phyloP scores from a whole-genome alignment of 495 filamentous ascomycete genomes.

The Penicillium daleae region DNA sequence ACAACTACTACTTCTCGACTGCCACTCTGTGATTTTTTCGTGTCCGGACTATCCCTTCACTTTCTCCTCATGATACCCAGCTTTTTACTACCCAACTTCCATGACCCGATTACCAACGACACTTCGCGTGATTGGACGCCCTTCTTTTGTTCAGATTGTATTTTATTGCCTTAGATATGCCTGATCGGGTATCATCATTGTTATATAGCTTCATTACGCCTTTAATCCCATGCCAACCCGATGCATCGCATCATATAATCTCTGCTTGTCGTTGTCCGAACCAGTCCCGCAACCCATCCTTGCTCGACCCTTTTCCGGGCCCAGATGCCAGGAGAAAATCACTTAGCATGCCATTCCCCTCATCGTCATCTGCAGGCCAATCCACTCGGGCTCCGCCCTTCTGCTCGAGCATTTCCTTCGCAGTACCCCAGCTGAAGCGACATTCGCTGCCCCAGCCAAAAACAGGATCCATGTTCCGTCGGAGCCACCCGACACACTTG shows the following conservation, averaged over 20 bases:
- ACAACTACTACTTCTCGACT: slow-evolving; percentile 91
- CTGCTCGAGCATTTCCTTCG: slow-evolving; percentile 85
- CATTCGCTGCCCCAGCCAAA: slow-evolving; percentile 96
- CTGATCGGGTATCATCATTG: slow-evolving; percentile 32
- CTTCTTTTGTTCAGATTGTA: slow-evolving; percentile 21
- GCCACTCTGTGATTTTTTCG: slow-evolving; percentile 58
- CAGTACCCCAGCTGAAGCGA: slow-evolving; percentile 93
- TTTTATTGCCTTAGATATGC: slow-evolving; percentile 7
- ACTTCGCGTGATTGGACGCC: slow-evolving; percentile 3
- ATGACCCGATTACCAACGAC: slow-evolving; percentile 17
- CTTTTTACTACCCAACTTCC: slow-evolving; percentile 14
- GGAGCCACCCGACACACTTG: slow-evolving; percentile 79
- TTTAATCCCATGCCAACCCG: slow-evolving; percentile 14
- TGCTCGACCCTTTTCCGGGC: slow-evolving; percentile 26
- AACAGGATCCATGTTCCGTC: slow-evolving; percentile 82
- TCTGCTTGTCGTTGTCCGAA: slow-evolving; percentile 44
- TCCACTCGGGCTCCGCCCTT: slow-evolving; percentile 70
- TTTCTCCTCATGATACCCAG: slow-evolving; percentile 33
- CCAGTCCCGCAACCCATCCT: slow-evolving; percentile 45
- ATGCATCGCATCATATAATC: slow-evolving; percentile 26
- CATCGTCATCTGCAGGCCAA: slow-evolving; percentile 79
- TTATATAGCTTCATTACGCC: slow-evolving; percentile 26
- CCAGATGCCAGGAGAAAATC: slow-evolving; percentile 64
- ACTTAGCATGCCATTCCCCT: slow-evolving; percentile 63
- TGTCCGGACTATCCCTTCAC: slow-evolving; percentile 14